Base-by-base conservation (phyloP, 148 eudicot species). In the Gaultheria prostrata region DNA sequence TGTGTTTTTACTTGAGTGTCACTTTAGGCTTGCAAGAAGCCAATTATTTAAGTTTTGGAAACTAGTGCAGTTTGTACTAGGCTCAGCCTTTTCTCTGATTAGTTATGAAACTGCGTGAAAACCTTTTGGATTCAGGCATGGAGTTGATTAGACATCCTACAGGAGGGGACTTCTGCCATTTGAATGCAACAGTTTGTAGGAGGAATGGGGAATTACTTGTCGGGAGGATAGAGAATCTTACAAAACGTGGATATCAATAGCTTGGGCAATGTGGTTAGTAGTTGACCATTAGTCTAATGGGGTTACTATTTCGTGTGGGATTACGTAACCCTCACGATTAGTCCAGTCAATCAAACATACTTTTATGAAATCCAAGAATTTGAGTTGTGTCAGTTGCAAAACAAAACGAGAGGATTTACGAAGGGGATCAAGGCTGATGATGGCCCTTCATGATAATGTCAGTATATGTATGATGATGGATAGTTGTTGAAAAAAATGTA, bases 21-120 rank as follows among this genome's bases (percentile, higher is more conserved):
- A 48, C 8, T 24, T 78, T 30, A 78, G 57, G 80, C 80, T 78
- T 32, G 46, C 80, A 53, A 78, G 67, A 7, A 21, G 63, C 13
- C 57, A 1, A 28, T 32, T 72, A 78, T 33, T 48, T 20, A 46
- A 3, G 48, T 75, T 75, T 48, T 61, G 9, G 75, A 33, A 21
- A 46, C 50, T 78, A 10, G 15, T 46, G 51, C 48, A n/a, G 43
- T 53, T 54, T 18, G 49, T 21, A 72, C 67, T 28, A 28, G 21
- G 80, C 69, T 6, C 67, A 24, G 54, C 57, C 26, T 17, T 13
- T 45, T 57, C 3, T 2, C 39, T 72, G 5, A 24, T 63, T 10
- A 30, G 30, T 63, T 21, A 65, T 26, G 71, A 11, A 26, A 67
- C 72, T 67, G 72, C 39, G 13, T 28, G 35, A 67, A 14, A 67